Percentiles rank a stretch among this genome's conserved stretches.
phyloP scores from a whole-genome alignment of 306 rosid species.

The Prunus armeniaca region DNA sequence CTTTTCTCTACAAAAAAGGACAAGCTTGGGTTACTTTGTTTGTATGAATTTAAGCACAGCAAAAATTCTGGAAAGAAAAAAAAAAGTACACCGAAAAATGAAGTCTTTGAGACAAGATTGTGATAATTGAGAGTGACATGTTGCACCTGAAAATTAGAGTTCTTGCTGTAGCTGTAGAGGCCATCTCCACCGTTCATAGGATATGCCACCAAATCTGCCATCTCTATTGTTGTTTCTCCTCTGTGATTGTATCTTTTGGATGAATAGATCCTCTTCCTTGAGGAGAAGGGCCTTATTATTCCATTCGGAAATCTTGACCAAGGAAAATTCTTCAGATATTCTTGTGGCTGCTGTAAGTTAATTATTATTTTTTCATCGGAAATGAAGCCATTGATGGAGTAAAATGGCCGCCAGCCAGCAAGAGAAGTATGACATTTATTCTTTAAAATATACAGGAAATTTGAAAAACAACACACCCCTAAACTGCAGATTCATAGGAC shows the following conservation, averaged over 20 bases:
- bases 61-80: too few species aligned
- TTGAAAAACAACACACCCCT: too few species aligned
- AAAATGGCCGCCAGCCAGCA: not conserved
- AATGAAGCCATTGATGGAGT: not conserved
- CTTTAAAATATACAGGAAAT: too few species aligned
- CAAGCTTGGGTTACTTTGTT: not conserved
- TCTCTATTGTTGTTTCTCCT: not conserved
- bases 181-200: not conserved
- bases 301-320: not conserved
- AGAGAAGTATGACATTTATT: too few species aligned
- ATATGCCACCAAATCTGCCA: not conserved
- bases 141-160: conserved; percentile 13
- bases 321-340: not conserved
- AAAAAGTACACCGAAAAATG: too few species aligned
- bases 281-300: not conserved
- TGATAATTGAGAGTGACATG: not conserved
- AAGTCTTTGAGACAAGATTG: not conserved
- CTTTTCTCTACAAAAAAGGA: conserved; percentile 10
- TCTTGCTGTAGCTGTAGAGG: not conserved
- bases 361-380: not conserved
- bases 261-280: not conserved
- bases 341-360: too few species aligned
- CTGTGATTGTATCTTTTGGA: not conserved
- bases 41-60: too few species aligned
- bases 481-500: too few species aligned